These are phyloP conservation scores for Candida odintsovae DNA, from an alignment of 805 yeast genomes.

Conservation along the genomic window DNA sequence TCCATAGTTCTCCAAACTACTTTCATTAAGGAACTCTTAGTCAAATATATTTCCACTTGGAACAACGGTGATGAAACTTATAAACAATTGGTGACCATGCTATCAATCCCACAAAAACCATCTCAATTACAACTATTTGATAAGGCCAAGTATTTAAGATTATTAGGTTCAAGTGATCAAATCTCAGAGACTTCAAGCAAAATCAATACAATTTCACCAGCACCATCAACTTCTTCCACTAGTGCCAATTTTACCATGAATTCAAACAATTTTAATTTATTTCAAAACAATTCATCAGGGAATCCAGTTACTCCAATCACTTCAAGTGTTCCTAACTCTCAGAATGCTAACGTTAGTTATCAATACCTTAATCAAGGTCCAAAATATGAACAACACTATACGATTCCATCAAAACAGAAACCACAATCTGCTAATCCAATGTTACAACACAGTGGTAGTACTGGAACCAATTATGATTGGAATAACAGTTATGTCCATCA, in stretches of 20 bases:
- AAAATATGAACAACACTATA: neutral
- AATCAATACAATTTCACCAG: slow-evolving; percentile 7
- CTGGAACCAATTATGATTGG: neutral
- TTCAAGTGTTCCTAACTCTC: slow-evolving; percentile 1
- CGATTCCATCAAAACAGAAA: neutral
- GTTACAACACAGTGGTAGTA: neutral
- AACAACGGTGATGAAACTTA: slow-evolving; percentile 28
- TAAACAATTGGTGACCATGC: slow-evolving; percentile 5
- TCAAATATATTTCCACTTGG: slow-evolving; percentile 26
- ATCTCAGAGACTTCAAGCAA: neutral
- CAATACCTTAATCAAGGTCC: neutral
- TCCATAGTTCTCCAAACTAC: slow-evolving; percentile 17
- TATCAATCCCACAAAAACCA: neutral
- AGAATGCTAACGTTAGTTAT: neutral
- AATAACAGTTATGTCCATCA: neutral
- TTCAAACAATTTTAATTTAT: neutral
- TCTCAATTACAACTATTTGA: slow-evolving; percentile 2
- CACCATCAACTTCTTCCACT: slow-evolving; percentile 2
- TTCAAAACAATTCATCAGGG: neutral
- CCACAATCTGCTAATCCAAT: neutral
- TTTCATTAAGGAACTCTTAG: slow-evolving; percentile 20
- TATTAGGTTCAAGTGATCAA: slow-evolving; percentile 5
- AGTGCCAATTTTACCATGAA: slow-evolving; percentile 28
- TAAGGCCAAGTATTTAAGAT: slow-evolving; percentile 1
- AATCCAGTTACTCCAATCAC: neutral